Evolutionary conservation across 2,329 filamentous ascomycete species (phyloP), one percentile per base, ranked within the genome.

Genomic region (Paraconiothyrium brasiliense): DNA sequence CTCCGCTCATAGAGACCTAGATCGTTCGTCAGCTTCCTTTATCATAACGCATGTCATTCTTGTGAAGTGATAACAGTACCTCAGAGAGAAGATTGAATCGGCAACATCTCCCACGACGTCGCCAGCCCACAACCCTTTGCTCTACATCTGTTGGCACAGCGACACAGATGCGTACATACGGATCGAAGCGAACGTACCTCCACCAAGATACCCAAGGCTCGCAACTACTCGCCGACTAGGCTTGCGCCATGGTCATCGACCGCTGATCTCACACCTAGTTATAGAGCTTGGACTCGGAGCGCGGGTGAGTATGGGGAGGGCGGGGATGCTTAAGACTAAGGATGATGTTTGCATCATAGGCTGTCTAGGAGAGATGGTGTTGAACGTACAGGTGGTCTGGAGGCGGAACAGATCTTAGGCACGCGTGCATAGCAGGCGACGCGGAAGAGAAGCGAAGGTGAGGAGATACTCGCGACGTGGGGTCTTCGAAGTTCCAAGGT

Each of bases 31-130:
- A 46, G 41, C 41, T 4, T 6, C 3, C 14, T 44, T 9, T 24
- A 24, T 24, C n/a, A 24, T n/a, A 30, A 48, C 30, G 5, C 30
- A 32, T 32, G 46, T 16, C 10, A 56, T 16, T 6, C 27, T 6
- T 30, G 27, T 30, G 27, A 30, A 6, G 27, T 30, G 2, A 13
- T n/a, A 47, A 24, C 2, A 44, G n/a, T 39, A 43, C 54, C 54
- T 56, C 54, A 56, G 54, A 56, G 52, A 55, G 54, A 56, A 56
- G 43, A 56, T 48, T 56, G 16, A 3, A 7, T 55, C 52, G 52
- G 46, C 52, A 55, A 55, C 27, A 47, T 41, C 52, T 35, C 27
- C 52, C 52, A 35, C 20, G 27, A 16, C 54, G 39, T 43, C 43
- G 27, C 39, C 54, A n/a, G 3, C 32, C 32, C 54, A 56, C 43